Base-by-base conservation (phyloP, 352 stramenopile genomes). In the Phytophthora europaea region DNA sequence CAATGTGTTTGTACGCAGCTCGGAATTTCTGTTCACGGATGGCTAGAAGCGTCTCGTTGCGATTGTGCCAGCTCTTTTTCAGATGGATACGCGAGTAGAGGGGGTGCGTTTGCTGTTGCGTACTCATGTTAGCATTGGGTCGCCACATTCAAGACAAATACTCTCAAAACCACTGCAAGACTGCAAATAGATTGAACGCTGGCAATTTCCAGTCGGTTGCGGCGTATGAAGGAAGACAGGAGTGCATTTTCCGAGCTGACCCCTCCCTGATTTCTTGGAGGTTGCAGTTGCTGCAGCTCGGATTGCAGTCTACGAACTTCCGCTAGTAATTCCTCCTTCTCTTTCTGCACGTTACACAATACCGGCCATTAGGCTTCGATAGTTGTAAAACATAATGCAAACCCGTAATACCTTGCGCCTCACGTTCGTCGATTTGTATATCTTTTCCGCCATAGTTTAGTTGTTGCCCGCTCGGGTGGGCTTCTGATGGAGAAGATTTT, bases 1-100 rank as follows among this genome's bases (percentile, higher is more conserved):
- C 38, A 18, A 84, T 20, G 34, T 80, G 82, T 3, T 72, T 52
- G 34, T 72, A 61, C 9, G 65, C 67, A 58, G 38, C 43, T 57
- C 33, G 26, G 6, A 84, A 61, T 47, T 79, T 78, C 22, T 60
- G 20, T 0, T 59, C 58, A 10, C 69, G 58, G 0, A 78, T 33
- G 1, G 20, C 18, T 1, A 70, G 15, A 12, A 84, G 43, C 8
- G 57, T 66, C 5, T 43, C 16, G 2, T 61, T 72, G 8, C 77
- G 61, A 2, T 73, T 47, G 0, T 66, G 28, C 38, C 70, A 73
- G 10, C 60, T 60, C n/a, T 50, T 61, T 12, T 61, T 66, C 5
- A 80, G 43, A 36, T 48, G 58, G n/a, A 80, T 55, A 4, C n/a
- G 60, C 8, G 59, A 47, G 9, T 47, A 52, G 18, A 77, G 36